Evolutionary conservation across 305 asterid genomes (phyloP).

Genomic region (Fraxinus sp.): DNA sequence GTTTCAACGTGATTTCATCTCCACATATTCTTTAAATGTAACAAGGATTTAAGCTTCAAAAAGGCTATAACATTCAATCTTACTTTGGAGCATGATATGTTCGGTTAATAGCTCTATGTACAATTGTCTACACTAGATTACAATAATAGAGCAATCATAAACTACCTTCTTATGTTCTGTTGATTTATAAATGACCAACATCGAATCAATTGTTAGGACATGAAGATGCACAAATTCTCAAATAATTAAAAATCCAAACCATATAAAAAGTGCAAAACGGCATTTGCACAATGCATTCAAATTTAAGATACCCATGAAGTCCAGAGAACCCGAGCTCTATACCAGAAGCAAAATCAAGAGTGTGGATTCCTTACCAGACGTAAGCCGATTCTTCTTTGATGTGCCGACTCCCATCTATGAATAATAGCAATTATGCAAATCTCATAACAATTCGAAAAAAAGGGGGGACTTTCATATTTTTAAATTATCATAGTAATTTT

Average conservation of each 20-base stretch:
- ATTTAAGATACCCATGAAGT: neutral
- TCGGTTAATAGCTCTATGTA: neutral
- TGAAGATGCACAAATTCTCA: neutral
- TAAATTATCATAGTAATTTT: neutral
- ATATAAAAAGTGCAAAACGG: neutral
- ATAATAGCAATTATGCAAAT: neutral
- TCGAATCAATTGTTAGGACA: neutral
- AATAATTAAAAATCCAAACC: constrained; percentile 2
- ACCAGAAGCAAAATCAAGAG: neutral
- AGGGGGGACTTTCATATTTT: neutral
- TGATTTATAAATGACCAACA: neutral
- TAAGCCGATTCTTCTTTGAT: constrained; percentile 58
- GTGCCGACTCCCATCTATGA: constrained; percentile 63
- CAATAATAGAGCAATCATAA: neutral
- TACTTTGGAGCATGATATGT: neutral
- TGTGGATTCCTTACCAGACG: constrained; percentile 51
- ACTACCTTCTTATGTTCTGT: neutral
- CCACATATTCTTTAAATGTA: constrained; percentile 12
- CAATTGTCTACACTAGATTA: constrained; percentile 3
- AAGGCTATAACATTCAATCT: neutral
- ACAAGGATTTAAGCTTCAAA: neutral
- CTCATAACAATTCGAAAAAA: neutral
- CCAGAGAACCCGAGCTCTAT: neutral
- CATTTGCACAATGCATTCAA: neutral
- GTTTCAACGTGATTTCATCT: neutral